Evolutionary conservation across 1,284 basidiomycete genomes (phyloP).

Genomic region (Irpex lacteus): DNA sequence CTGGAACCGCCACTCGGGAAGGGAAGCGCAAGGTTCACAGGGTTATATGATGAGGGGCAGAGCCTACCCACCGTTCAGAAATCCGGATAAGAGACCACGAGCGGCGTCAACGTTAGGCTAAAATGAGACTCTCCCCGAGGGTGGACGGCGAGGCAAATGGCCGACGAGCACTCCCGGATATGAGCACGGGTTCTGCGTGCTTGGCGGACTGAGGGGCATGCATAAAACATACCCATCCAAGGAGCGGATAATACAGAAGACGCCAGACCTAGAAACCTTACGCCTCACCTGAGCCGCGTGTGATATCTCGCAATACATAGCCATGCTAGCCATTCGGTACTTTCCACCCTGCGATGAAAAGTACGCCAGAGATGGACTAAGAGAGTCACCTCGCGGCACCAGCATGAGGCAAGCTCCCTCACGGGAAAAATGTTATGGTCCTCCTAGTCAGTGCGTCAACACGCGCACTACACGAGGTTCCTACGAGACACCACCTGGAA

Average conservation of each 20-base stretch:
- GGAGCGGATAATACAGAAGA: neutral
- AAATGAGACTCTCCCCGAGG: neutral
- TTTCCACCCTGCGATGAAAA: neutral
- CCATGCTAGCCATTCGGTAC: neutral
- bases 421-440: neutral
- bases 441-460: neutral
- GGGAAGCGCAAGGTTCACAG: neutral
- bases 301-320: neutral
- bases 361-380: neutral
- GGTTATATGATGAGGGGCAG: neutral
- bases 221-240: neutral
- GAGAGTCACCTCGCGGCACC: neutral
- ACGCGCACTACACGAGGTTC: neutral
- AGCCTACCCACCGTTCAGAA: neutral
- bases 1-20: neutral
- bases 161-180: conserved; percentile 8
- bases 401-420: neutral
- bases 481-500: neutral
- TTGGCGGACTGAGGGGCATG: neutral
- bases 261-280: neutral
- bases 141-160: conserved; percentile 1
- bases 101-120: neutral
- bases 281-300: neutral
- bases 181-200: conserved; percentile 5
- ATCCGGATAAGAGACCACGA: neutral